phyloP scores from a whole-genome alignment of 2,329 filamentous ascomycete species.

The Cladophialophora immunda region DNA sequence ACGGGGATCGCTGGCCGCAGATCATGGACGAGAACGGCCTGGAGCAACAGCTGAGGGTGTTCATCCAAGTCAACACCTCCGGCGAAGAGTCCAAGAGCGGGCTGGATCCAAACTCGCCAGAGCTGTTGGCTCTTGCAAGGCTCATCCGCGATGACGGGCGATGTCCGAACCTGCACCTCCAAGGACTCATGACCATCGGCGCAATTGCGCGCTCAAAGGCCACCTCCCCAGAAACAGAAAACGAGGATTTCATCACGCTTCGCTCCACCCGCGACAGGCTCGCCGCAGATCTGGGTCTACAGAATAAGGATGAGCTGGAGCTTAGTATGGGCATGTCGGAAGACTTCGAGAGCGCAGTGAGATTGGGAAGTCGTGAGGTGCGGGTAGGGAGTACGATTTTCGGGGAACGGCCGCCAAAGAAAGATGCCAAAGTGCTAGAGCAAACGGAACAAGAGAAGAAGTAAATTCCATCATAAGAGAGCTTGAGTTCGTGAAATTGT shows the following conservation, averaged over 20 bases:
- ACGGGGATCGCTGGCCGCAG: constrained; percentile 42
- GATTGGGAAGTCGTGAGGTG: constrained; percentile 85
- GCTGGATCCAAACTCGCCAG: constrained; percentile 64
- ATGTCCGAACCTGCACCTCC: constrained; percentile 74
- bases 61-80: constrained; percentile 95
- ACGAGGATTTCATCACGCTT: constrained; percentile 84
- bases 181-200: constrained; percentile 96
- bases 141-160: constrained; percentile 67
- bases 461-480: neutral
- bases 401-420: constrained; percentile 79
- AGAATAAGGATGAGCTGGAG: constrained; percentile 68
- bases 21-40: constrained; percentile 38
- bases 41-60: constrained; percentile 68
- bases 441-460: constrained; percentile 16
- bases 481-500: neutral
- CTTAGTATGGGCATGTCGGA: constrained; percentile 99
- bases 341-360: constrained; percentile 90
- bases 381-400: constrained; percentile 95
- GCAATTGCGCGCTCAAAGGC: constrained; percentile 86
- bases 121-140: constrained; percentile 68
- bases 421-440: constrained; percentile 72
- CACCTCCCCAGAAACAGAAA: constrained; percentile 78
- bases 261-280: constrained; percentile 76
- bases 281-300: constrained; percentile 65
- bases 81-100: constrained; percentile 88